phyloP scores from a whole-genome alignment of 805 yeast species.

The Saccharomycopsis schoenii region DNA sequence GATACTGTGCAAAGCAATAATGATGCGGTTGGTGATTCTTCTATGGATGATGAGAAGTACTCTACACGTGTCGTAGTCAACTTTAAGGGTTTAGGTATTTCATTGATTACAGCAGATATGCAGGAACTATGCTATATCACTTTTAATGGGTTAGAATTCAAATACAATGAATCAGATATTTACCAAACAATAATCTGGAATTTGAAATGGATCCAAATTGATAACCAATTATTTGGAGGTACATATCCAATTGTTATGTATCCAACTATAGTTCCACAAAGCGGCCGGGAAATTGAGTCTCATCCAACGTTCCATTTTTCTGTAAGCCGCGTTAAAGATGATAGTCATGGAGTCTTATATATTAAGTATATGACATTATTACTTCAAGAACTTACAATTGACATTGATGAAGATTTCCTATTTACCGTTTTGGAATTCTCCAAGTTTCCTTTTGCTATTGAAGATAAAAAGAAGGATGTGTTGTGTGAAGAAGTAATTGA shows the following conservation, averaged over 20 bases:
- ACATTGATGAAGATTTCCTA: constrained; percentile 88
- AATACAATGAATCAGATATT: constrained; percentile 74
- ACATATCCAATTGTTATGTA: constrained; percentile 79
- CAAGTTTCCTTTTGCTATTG: constrained; percentile 66
- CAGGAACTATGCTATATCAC: constrained; percentile 83
- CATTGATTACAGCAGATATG: constrained; percentile 59
- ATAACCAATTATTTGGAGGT: constrained; percentile 84
- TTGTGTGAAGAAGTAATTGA: constrained; percentile 55
- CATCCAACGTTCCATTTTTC: constrained; percentile 92
- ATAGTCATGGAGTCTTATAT: constrained; percentile 79
- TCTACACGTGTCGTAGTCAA: constrained; percentile 40
- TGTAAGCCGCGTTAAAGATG: constrained; percentile 75
- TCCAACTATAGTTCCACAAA: constrained; percentile 84
- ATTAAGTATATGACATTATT: constrained; percentile 86
- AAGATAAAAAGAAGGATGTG: constrained; percentile 30
- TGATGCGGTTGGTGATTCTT: constrained; percentile 41
- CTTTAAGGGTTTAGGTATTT: constrained; percentile 81
- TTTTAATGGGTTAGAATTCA: constrained; percentile 67
- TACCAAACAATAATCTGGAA: constrained; percentile 74
- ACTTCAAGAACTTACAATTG: constrained; percentile 84
- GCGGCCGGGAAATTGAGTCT: constrained; percentile 68
- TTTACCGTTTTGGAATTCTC: constrained; percentile 73
- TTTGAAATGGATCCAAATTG: constrained; percentile 90
- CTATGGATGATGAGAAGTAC: constrained; percentile 27
- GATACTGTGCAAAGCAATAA: constrained; percentile 25